phyloP scores from a whole-genome alignment of 2,329 filamentous ascomycete genomes.

The Aureobasidium sp. region DNA sequence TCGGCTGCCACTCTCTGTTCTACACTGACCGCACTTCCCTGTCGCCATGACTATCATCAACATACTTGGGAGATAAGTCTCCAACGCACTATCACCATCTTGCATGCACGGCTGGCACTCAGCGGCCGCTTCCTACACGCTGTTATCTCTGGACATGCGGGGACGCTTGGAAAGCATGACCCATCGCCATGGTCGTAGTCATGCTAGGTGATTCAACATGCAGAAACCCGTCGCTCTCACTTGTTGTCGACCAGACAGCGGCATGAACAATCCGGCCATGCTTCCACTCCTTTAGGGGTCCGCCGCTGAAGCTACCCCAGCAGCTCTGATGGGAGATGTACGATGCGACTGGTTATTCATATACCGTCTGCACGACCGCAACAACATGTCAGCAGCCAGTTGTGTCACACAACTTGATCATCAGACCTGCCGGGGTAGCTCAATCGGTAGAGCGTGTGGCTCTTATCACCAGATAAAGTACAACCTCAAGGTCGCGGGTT shows the following conservation, averaged over 20 bases:
- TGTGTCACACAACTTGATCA: slow-evolving; percentile 8
- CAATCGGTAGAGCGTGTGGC: slow-evolving; percentile 43
- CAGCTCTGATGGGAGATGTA: background rate
- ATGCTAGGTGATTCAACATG: background rate
- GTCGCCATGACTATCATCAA: no score
- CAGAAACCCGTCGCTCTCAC: background rate
- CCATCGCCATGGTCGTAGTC: background rate
- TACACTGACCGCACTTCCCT: no score
- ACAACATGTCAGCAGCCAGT: slow-evolving; percentile 4
- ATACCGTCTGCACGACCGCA: background rate
- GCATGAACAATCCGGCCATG: no score
- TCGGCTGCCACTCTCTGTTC: no score
- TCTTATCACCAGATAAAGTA: slow-evolving; percentile 29
- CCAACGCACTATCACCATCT: no score
- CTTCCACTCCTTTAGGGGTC: no score
- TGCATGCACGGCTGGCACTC: no score
- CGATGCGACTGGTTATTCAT: background rate
- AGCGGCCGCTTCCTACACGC: no score
- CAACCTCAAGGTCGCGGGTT: slow-evolving; percentile 24
- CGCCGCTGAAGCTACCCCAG: background rate
- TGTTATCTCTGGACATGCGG: background rate
- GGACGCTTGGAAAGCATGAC: background rate
- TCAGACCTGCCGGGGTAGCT: slow-evolving; percentile 36
- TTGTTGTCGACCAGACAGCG: background rate
- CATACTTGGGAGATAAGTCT: no score